Evolutionary conservation across 257 asterid species (phyloP), one percentile per base, ranked within the genome.

Genomic region (Penstemon barbatus): DNA sequence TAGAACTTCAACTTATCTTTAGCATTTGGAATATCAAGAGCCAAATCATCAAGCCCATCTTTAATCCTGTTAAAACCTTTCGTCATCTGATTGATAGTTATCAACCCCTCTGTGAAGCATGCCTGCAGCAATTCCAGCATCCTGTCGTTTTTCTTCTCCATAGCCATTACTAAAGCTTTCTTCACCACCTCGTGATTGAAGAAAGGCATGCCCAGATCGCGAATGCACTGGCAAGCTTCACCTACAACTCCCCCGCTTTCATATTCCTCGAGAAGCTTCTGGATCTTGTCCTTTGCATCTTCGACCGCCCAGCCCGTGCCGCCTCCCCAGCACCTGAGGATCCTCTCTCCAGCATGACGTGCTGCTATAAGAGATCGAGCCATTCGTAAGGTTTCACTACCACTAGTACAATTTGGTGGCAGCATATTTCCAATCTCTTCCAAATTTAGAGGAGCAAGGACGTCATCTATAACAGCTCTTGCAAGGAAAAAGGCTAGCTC

Each of bases 291-390:
- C 86, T 94, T 94, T 0, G 97, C 97, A 48, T 94, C 99, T 84
- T 94, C 99, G 71, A 94, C 99, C 0, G 97, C 97, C 99, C 99
- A 94, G 6, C 99, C 99, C 0, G 96, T 89, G 53, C 99, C 97
- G 4, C 99, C 99, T 12, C 97, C 99, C 99, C 99, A 94, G 81
- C 99, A 94, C 79, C 99, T 78, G 69, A 91, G 90, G 70, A 94
- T 83, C 87, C 99, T 86, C 87, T 94, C 99, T 13, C 99, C 99
- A n/a, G 96, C 99, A 50, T 94, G 99, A 33, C 99, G 95, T 37
- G 99, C 99, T 9, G 85, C 95, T 69, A 86, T 48, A 5, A 94
- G 89, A 3, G 97, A 74, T 39, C 93, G 88, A 8, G 99, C 97
- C 89, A 83, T 60, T 12, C 65, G 73, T 6, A 85, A 86, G 0